phyloP scores from a whole-genome alignment of 73 alveolate genomes.

The Tetrahymena thermophila region DNA sequence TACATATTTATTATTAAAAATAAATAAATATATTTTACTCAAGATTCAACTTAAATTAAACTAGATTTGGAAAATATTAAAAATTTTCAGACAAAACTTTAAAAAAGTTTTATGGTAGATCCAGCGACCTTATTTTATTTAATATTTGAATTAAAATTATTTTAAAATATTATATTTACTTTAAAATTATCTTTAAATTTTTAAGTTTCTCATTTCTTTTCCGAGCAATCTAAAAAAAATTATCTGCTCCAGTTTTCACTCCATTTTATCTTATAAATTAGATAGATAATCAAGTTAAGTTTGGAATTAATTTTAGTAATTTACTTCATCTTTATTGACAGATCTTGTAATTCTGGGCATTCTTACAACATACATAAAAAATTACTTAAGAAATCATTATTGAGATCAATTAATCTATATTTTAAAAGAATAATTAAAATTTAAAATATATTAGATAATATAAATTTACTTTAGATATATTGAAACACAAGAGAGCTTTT shows the following conservation, averaged over 20 bases:
- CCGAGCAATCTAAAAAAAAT: neutral
- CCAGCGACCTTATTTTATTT: neutral
- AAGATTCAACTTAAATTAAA: neutral
- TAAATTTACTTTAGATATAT: neutral
- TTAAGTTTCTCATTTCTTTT: neutral
- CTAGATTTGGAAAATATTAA: neutral
- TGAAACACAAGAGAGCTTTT: neutral
- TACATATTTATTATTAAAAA: too few species aligned
- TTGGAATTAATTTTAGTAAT: too few species aligned
- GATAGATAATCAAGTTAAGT: too few species aligned
- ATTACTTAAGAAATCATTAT: neutral
- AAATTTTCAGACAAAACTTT: too few species aligned
- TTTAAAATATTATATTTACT: neutral
- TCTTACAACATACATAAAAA: neutral
- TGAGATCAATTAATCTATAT: neutral
- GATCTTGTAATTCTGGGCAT: neutral
- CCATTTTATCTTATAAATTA: neutral
- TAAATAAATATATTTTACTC: neutral
- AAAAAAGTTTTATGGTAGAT: neutral
- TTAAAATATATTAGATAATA: neutral
- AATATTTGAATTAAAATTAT: too few species aligned
- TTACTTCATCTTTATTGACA: neutral
- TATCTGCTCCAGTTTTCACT: neutral
- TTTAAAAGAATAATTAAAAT: too few species aligned
- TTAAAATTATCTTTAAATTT: too few species aligned